Evolutionary conservation across 352 stramenopile genomes (phyloP).

Genomic region (Globisporangium yorkense): DNA sequence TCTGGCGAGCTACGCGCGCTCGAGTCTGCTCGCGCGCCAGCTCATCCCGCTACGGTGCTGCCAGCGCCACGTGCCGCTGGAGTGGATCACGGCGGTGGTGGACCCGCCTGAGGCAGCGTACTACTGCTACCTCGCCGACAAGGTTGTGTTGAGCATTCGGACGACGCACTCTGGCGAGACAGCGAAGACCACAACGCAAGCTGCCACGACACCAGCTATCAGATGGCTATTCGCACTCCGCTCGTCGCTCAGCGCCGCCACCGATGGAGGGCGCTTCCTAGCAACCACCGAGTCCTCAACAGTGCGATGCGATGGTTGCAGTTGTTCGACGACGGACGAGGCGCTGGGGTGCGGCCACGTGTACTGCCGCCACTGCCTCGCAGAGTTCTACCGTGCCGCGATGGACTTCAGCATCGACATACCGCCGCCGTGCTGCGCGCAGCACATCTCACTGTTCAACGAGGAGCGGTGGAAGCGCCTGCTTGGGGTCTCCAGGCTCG

Average conservation of each 20-base stretch:
- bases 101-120: constrained; percentile 31
- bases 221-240: too few relatives aligned
- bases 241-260: not conserved
- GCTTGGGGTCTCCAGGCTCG: not conserved
- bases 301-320: constrained; percentile 10
- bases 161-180: not conserved
- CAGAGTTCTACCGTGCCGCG: not conserved
- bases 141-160: not conserved
- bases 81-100: constrained; percentile 24
- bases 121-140: constrained; percentile 29
- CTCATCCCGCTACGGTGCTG: constrained; percentile 36
- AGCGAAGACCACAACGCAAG: too few relatives aligned
- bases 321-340: not conserved
- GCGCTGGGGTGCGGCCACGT: constrained; percentile 17
- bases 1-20: constrained; percentile 13
- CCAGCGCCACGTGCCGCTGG: constrained; percentile 18
- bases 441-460: not conserved
- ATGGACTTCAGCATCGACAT: not conserved
- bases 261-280: not conserved
- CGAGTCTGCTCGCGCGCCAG: constrained; percentile 14
- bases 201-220: too few relatives aligned
- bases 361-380: not conserved
- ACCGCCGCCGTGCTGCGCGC: not conserved
- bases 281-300: not conserved
- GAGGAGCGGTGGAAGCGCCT: not conserved